phyloP scores from a whole-genome alignment of 2,329 filamentous ascomycete genomes.

The Diplodia scrobiculata region DNA sequence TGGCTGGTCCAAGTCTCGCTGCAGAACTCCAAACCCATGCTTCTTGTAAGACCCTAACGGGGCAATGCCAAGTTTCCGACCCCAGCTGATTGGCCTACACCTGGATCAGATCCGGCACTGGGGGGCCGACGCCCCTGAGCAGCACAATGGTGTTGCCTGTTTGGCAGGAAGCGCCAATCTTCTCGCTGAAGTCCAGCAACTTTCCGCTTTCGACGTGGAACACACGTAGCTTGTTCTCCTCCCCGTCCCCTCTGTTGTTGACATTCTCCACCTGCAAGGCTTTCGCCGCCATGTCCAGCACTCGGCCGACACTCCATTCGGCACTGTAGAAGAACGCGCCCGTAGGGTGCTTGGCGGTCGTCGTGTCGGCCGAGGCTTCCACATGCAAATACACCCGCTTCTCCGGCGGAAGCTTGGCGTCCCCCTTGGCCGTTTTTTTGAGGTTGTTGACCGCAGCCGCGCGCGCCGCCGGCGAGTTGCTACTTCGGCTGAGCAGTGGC shows the following conservation, averaged over 20 bases:
- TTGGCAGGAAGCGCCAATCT: constrained; percentile 70
- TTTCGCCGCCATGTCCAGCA: constrained; percentile 76
- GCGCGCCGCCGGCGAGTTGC: constrained; percentile 59
- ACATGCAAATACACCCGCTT: constrained; percentile 90
- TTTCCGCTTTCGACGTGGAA: constrained; percentile 92
- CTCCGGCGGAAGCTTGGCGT: constrained; percentile 74
- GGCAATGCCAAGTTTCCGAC: constrained; percentile 3
- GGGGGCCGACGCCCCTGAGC: constrained; percentile 79
- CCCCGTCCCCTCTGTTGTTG: constrained; percentile 74
- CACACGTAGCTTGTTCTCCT: constrained; percentile 78
- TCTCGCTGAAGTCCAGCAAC: constrained; percentile 83
- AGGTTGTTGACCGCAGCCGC: constrained; percentile 72
- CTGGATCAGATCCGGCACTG: constrained; percentile 70
- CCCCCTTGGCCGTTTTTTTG: constrained; percentile 87
- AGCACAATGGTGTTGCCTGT: constrained; percentile 90
- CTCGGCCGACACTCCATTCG: constrained; percentile 86
- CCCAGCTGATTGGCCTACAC: constrained; percentile 30
- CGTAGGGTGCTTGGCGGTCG: constrained; percentile 76
- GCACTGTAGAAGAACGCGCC: constrained; percentile 55
- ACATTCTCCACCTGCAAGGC: constrained; percentile 78
- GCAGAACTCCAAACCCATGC: constrained; percentile 11
- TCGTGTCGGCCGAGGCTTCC: constrained; percentile 84
- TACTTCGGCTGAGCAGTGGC: not conserved
- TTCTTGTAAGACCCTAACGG: not conserved
- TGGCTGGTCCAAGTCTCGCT: constrained; percentile 8